Evolutionary conservation across 2,329 filamentous ascomycete species (phyloP), one percentile per base, ranked within the genome.

Genomic region (Paraphoma chrysanthemicola): DNA sequence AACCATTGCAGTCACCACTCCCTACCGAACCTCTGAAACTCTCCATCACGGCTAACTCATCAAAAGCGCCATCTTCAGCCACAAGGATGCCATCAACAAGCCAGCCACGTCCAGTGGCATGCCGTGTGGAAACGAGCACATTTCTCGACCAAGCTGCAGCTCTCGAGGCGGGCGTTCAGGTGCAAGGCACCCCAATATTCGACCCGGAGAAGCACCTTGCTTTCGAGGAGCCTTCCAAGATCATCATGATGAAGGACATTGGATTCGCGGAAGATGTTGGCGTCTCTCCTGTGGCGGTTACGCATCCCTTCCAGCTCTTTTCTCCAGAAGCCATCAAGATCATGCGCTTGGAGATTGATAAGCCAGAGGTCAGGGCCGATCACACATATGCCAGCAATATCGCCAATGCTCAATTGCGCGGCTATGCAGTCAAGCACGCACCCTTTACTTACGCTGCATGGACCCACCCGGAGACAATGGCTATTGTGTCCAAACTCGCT

Each of bases 381-480:
- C 87, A 83, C 71, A 80, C 80, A 48, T 88, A 82, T 70, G 82
- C 82, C 31, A 87, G 85, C 66, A 86, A 87, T 60, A 79, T 89
- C 60, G 82, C 84, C 3, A 77, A 81, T n/a, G 82, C 80, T 59
- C 82, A 85, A 66, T 62, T 86, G 41, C 79, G 85, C 53, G 84
- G 82, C 56, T 88, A 79, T 77, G 85, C 77, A 67, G 81, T 49
- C 56, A 86, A 85, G 56, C 83, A 85, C 64, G 87, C 87, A 1
- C 87, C 87, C 0, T 90, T 90, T 62, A 82, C 85, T 4, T 88
- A 88, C 63, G 84, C 84, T 54, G 83, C 83, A 2, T 88, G 86
- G 86, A 84, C 81, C 53, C 80, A 81, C 45, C 83, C 85, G 0
- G 80, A 85, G 48, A 81, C 83, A 2, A 79, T 87, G 3, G 74